Base-by-base conservation (phyloP, 2,329 filamentous ascomycete species). In the Septoria petroselini region DNA sequence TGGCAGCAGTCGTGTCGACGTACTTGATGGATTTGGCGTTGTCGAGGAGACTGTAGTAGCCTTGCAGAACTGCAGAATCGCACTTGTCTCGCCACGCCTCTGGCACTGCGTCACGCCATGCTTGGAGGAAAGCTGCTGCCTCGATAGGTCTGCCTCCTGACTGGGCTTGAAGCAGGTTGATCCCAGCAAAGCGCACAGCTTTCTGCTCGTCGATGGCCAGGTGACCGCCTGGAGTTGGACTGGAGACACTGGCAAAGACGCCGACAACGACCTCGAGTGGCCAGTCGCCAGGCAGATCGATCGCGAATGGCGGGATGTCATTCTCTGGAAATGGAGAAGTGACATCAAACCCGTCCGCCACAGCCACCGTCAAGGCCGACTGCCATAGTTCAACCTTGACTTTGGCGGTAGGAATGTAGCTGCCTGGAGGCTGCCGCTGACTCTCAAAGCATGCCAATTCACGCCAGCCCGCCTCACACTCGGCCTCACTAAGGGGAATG, bases 391-490 rank as follows among this genome's bases (percentile, higher is more conserved):
- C 66, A 12, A 75, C 58, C 35, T 75, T 72, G 29, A 71, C 70
- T 15, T 63, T 66, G n/a, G 72, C 70, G 41, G 76, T 76, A 2
- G 79, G 79, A 11, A 71, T 66, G 61, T 72, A 75, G 30, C 70
- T 73, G 50, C 57, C 60, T 29, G 29, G 31, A 44, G 58, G 59
- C 25, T 59, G 48, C 6, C 31, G 45, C n/a, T 53, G 61, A 27
- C 23, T 27, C 50, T 80, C 74, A 64, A 82, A 82, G 23, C 75
- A 79, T 58, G 76, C 73, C 9, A 81, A 57, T 33, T 76, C 70
- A 30, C 59, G 62, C 77, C 78, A 82, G 2, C 65, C 76, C 7
- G 54, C 52, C 50, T 76, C 68, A 55, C 77, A 81, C 59, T 82
- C 73, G 4, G 61, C 70, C 12, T 71, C 59, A 14, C 78, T 81